phyloP scores from a whole-genome alignment of 495 filamentous ascomycete species.

The Monascus purpureus region DNA sequence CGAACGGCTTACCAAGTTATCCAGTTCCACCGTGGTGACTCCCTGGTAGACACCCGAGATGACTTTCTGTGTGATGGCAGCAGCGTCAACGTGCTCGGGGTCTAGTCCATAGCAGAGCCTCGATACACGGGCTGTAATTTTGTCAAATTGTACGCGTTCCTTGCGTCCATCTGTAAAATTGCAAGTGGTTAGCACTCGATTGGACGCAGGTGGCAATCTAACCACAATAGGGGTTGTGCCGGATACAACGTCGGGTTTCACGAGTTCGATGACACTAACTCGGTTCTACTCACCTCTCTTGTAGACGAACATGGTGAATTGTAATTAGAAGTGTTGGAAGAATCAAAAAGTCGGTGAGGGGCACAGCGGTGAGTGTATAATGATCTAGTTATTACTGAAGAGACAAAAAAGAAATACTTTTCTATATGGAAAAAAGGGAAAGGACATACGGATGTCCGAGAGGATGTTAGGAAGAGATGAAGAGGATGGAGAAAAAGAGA shows the following conservation, averaged over 20 bases:
- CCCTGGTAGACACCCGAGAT: constrained; percentile 99
- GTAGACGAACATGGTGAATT: constrained; percentile 49
- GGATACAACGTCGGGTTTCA: too few species aligned
- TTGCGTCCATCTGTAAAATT: constrained; percentile 76
- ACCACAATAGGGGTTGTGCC: neutral
- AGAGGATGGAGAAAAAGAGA: constrained; percentile 8
- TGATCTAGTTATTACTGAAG: constrained; percentile 6
- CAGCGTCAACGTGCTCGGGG: constrained; percentile 90
- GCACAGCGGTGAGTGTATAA: constrained; percentile 6
- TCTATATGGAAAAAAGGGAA: constrained; percentile 1
- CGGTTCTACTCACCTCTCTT: constrained; percentile 47
- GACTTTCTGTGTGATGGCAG: constrained; percentile 96
- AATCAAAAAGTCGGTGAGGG: constrained; percentile 4
- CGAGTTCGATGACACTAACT: too few species aligned
- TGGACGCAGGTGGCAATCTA: constrained; percentile 14
- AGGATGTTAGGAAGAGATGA: constrained; percentile 7
- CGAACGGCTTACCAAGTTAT: constrained; percentile 67
- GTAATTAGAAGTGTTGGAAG: constrained; percentile 2
- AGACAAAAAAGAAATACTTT: constrained; percentile 1
- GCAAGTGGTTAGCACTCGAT: constrained; percentile 10
- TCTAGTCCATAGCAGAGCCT: constrained; percentile 95
- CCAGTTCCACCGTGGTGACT: constrained; percentile 87
- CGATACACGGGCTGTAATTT: constrained; percentile 97
- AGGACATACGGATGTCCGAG: too few species aligned
- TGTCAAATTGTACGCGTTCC: constrained; percentile 99